Evolutionary conservation across 345 rosid species (phyloP).

Genomic region (Aquilaria malaccensis): DNA sequence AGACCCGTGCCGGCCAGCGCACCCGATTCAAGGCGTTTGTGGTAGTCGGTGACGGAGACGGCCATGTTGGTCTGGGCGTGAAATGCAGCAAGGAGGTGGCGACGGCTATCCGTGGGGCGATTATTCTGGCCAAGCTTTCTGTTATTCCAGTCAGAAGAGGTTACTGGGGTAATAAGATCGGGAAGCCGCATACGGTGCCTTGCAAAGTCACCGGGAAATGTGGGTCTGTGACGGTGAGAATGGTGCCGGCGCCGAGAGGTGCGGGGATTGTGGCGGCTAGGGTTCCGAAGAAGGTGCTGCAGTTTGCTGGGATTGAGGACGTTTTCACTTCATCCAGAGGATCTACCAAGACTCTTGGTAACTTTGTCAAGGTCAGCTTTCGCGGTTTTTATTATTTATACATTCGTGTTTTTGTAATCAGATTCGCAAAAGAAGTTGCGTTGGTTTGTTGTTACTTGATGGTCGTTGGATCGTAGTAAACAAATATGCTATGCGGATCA

Average conservation of each 20-base stretch:
- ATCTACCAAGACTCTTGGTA: constrained; percentile 72
- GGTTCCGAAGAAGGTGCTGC: constrained; percentile 73
- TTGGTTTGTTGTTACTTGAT: too few relatives aligned
- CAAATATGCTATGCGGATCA: too few relatives aligned
- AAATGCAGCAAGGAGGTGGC: constrained; percentile 83
- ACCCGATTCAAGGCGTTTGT: constrained; percentile 84
- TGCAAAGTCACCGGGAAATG: constrained; percentile 87
- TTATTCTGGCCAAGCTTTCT: constrained; percentile 66
- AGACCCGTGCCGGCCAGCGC: constrained; percentile 77
- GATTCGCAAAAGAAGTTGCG: too few relatives aligned
- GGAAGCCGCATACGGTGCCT: constrained; percentile 76
- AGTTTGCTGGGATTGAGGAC: constrained; percentile 73
- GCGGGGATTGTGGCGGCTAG: constrained; percentile 73
- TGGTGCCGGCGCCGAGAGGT: constrained; percentile 87
- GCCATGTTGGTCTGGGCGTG: constrained; percentile 82
- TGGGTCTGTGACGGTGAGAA: constrained; percentile 69
- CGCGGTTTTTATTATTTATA: too few relatives aligned
- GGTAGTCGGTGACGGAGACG: constrained; percentile 60
- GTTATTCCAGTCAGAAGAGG: constrained; percentile 81
- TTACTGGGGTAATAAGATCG: constrained; percentile 88
- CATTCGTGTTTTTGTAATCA: too few relatives aligned
- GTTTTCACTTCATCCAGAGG: constrained; percentile 71
- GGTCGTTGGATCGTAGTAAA: too few relatives aligned
- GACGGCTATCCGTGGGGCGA: constrained; percentile 68
- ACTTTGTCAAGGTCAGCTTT: constrained; percentile 52